Conservation (phyloP, 768 basidiomycete species). For the Tylopilus intermedius region DNA sequence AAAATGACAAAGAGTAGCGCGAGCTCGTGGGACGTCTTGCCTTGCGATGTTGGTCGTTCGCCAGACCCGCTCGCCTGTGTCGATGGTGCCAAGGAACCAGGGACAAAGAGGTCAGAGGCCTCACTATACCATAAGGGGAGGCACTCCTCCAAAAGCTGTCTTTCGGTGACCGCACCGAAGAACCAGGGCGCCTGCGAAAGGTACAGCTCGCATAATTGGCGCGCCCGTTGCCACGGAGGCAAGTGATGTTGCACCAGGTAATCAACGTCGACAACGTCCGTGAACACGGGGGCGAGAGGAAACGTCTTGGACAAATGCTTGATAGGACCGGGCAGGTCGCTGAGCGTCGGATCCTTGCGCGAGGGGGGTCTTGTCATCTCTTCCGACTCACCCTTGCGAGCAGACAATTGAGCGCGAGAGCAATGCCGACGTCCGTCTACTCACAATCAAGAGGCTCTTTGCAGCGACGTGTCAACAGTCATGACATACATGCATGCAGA, state of each 20-base stretch:
- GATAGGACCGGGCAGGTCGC: conserved; percentile 22
- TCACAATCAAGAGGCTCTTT: conserved; percentile 55
- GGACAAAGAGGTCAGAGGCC: conserved; percentile 29
- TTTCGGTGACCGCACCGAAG: conserved; percentile 62
- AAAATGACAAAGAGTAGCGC: conserved; percentile 60
- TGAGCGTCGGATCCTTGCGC: background rate
- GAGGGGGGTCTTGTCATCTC: conserved; percentile 1
- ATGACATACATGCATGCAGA: conserved; percentile 22
- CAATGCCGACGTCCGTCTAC: conserved; percentile 13
- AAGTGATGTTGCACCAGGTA: conserved; percentile 47
- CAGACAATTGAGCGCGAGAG: background rate
- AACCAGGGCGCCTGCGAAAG: conserved; percentile 80
- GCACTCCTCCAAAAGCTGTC: conserved; percentile 59
- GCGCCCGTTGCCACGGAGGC: conserved; percentile 56
- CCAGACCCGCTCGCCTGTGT: conserved; percentile 2
- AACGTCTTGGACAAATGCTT: conserved; percentile 38
- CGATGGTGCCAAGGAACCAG: conserved; percentile 25
- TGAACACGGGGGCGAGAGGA: conserved; percentile 42
- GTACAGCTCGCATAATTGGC: conserved; percentile 60
- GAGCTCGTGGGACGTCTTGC: conserved; percentile 51
- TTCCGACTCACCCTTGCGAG: conserved; percentile 23
- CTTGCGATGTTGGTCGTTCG: conserved; percentile 10
- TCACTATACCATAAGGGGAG: conserved; percentile 65
- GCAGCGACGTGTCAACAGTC: background rate
- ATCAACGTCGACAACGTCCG: conserved; percentile 38